These are phyloP conservation scores for Mariannaea elegans DNA, from an alignment of 2,329 filamentous ascomycete genomes.

Conservation along the genomic window DNA sequence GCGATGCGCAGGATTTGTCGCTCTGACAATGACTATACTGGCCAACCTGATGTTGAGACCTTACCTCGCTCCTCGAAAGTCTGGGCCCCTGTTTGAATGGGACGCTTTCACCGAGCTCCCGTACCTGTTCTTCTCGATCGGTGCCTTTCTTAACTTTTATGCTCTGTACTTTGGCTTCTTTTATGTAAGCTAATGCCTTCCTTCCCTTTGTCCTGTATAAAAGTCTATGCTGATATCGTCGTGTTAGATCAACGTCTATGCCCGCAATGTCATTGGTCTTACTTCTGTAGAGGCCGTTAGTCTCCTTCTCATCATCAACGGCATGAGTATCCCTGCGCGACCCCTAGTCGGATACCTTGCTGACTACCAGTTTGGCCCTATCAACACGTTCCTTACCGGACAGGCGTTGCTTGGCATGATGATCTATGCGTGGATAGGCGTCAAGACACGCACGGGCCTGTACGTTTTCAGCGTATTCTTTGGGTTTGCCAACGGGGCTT, in stretches of 20 bases:
- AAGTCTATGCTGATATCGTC: slow-evolving; percentile 39
- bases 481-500: slow-evolving; percentile 39
- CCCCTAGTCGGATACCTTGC: slow-evolving; percentile 67
- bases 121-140: slow-evolving; percentile 62
- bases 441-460: slow-evolving; percentile 37
- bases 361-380: slow-evolving; percentile 59
- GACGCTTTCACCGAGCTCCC: slow-evolving; percentile 64
- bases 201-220: slow-evolving; percentile 13
- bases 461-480: slow-evolving; percentile 44
- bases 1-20: slow-evolving; percentile 71
- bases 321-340: slow-evolving; percentile 65
- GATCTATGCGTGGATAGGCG: slow-evolving; percentile 44
- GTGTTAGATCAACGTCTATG: slow-evolving; percentile 54
- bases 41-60: slow-evolving; percentile 53
- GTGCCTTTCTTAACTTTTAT: slow-evolving; percentile 56
- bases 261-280: slow-evolving; percentile 48
- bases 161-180: slow-evolving; percentile 51
- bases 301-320: slow-evolving; percentile 72
- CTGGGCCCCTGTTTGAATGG: slow-evolving; percentile 64
- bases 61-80: slow-evolving; percentile 56
- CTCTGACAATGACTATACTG: slow-evolving; percentile 54
- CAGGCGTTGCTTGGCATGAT: slow-evolving; percentile 41
- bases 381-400: slow-evolving; percentile 53
- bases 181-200: slow-evolving; percentile 52
- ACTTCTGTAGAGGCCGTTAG: slow-evolving; percentile 60